phyloP scores from a whole-genome alignment of 1,284 basidiomycete species.

The Melampsora abietis-canadensis region DNA sequence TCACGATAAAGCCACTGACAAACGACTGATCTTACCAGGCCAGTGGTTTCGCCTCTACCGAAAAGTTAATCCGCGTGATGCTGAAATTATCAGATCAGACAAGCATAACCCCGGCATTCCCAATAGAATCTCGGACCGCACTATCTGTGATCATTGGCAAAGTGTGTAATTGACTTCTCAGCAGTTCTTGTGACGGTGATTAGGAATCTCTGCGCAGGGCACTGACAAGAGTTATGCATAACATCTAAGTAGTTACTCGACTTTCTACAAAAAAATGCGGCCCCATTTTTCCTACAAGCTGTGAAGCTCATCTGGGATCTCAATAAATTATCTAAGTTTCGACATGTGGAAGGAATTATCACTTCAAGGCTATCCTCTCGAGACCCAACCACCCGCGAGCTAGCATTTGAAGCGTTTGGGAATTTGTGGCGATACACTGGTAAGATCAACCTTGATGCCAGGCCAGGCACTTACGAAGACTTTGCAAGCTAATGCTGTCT shows the following conservation, averaged over 20 bases:
- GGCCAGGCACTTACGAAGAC: background rate
- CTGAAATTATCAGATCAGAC: background rate
- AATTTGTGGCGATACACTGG: slow-evolving; percentile 86
- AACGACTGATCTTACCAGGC: slow-evolving; percentile 23
- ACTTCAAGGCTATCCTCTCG: slow-evolving; percentile 66
- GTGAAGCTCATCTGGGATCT: slow-evolving; percentile 83
- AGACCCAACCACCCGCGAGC: slow-evolving; percentile 53
- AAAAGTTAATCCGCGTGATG: slow-evolving; percentile 24
- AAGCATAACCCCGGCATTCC: no score
- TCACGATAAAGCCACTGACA: slow-evolving; percentile 24
- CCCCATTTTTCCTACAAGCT: slow-evolving; percentile 74
- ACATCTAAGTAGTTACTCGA: slow-evolving; percentile 61
- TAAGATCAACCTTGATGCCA: slow-evolving; percentile 53
- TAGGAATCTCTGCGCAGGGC: no score
- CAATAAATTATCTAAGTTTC: slow-evolving; percentile 63
- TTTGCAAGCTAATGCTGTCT: slow-evolving; percentile 4
- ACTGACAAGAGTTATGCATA: background rate
- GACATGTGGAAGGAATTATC: slow-evolving; percentile 72
- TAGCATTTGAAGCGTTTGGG: slow-evolving; percentile 79
- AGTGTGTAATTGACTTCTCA: no score
- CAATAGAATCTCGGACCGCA: background rate
- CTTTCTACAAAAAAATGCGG: slow-evolving; percentile 67
- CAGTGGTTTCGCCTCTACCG: slow-evolving; percentile 24
- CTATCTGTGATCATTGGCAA: no score
- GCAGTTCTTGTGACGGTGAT: slow-evolving; percentile 14